Percentiles rank a stretch among this genome's conserved stretches.
These are phyloP conservation scores for Xylaria sp. DNA, from an alignment of 2,329 filamentous ascomycete genomes.

Conservation along the genomic window DNA sequence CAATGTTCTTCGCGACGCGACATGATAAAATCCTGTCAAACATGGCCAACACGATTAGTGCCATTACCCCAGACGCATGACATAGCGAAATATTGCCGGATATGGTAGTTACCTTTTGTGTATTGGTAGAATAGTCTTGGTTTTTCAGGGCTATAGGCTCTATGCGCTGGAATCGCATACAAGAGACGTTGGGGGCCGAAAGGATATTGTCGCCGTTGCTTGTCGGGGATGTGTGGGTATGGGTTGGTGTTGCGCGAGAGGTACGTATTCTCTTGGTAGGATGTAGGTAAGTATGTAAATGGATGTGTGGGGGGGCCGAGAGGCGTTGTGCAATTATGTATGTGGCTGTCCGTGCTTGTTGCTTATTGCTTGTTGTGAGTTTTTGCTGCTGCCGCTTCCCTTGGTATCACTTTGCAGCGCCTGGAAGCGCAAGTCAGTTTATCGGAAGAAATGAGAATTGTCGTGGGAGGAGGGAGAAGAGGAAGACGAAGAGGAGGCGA, in stretches of 20 bases:
- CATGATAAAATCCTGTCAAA: conserved; percentile 14
- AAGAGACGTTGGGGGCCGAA: conserved; percentile 19
- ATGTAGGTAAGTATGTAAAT: background rate
- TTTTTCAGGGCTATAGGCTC: conserved; percentile 1
- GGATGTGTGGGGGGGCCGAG: too few species aligned
- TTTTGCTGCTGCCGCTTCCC: background rate
- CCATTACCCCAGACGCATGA: background rate
- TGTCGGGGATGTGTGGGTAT: background rate
- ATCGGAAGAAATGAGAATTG: background rate
- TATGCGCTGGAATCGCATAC: background rate
- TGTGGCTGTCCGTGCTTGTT: conserved; percentile 1
- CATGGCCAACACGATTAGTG: conserved; percentile 8
- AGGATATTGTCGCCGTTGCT: background rate
- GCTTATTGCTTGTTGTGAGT: background rate
- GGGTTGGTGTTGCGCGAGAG: too few species aligned
- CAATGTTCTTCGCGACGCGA: conserved; percentile 5
- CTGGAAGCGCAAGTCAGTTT: background rate
- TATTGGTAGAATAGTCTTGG: conserved; percentile 3
- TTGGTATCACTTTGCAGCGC: background rate
- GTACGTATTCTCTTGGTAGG: background rate
- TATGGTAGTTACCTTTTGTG: conserved; percentile 26
- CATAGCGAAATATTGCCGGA: conserved; percentile 13
- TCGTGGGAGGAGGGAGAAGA: background rate
- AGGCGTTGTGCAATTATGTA: background rate
- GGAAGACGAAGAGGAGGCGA: too few species aligned